Base-by-base conservation (phyloP, 2,329 filamentous ascomycete species). In the Aaosphaeria arxii region DNA sequence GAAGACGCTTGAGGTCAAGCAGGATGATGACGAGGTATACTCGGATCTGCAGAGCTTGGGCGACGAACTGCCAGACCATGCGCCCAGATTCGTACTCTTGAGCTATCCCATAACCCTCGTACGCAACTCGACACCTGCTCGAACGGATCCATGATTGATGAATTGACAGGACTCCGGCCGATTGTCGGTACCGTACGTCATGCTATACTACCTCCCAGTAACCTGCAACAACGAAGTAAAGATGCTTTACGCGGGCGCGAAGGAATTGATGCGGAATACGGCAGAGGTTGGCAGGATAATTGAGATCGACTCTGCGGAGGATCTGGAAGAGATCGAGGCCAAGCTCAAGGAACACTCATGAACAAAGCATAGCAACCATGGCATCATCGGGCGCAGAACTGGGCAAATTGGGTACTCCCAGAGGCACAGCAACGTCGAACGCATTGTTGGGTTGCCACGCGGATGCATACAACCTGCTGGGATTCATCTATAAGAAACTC, bases 191-290 rank as follows among this genome's bases (percentile, higher is more conserved):
- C 94, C 94, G 7, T 99, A 99, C 69, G 90, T 96, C 42, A 83
- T 97, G 68, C 75, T 99, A 24, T 96, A 95, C 77, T 97, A 96
- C 74, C 84, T 97, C 24, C 94, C 94, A 6, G 87, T 86, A 44
- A 96, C 92, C 43, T 94, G 89, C 74, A 96, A 95, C 69, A 83
- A 81, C 57, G 88, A 91, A 65, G 77, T 88, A 65, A 84, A 89
- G 58, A 97, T 97, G 94, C 77, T 94, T 67, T 99, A 97, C 70
- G 94, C 94, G 30, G 88, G 91, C 36, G 94, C 94, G 40, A 96
- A 96, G 73, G 94, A 99, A 75, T 74, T 97, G 70, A 91, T 97
- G 87, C 84, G 91, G 55, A 95, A 89, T 66, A 95, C 89, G 46
- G 89, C 89, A 50, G 91, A 96, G 74, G 91, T 91, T n/a, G 86